phyloP scores from a whole-genome alignment of 2,329 filamentous ascomycete species.

The Xylariaceae sp. region DNA sequence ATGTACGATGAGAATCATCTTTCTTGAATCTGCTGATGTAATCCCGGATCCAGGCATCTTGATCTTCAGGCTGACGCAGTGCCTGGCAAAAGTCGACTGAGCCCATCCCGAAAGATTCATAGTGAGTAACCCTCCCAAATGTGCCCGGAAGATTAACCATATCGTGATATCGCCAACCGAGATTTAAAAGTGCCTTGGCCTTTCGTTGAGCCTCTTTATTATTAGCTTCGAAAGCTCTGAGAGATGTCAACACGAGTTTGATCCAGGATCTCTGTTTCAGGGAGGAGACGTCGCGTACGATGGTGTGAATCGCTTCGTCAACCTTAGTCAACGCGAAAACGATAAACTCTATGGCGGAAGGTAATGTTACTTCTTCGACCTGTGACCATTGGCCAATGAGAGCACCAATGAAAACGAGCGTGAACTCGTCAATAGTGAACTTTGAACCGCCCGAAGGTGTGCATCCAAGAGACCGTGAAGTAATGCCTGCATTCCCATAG shows the following conservation, averaged over 20 bases:
- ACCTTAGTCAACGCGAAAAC: neutral
- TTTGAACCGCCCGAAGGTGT: constrained; percentile 3
- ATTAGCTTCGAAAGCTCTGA: neutral
- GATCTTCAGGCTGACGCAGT: too few species aligned
- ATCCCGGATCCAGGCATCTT: too few species aligned
- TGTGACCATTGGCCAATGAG: constrained; percentile 1
- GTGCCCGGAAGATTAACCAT: neutral
- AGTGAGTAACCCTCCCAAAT: too few species aligned
- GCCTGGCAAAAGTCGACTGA: too few species aligned
- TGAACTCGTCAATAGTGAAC: constrained; percentile 5
- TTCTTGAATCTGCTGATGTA: too few species aligned
- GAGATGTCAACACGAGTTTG: neutral
- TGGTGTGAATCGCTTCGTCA: neutral
- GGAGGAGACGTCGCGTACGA: too few species aligned
- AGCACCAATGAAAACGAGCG: constrained; percentile 2
- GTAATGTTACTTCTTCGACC: neutral
- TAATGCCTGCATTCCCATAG: neutral
- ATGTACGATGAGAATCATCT: too few species aligned
- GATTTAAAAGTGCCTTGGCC: neutral
- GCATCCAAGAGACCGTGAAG: neutral
- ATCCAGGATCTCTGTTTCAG: constrained; percentile 1
- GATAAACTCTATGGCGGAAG: constrained; percentile 4
- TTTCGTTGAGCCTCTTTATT: neutral
- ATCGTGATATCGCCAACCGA: neutral
- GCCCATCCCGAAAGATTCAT: too few species aligned